Evolutionary conservation across 306 rosid species (phyloP).

Genomic region (Citrullus mucosospermus): DNA sequence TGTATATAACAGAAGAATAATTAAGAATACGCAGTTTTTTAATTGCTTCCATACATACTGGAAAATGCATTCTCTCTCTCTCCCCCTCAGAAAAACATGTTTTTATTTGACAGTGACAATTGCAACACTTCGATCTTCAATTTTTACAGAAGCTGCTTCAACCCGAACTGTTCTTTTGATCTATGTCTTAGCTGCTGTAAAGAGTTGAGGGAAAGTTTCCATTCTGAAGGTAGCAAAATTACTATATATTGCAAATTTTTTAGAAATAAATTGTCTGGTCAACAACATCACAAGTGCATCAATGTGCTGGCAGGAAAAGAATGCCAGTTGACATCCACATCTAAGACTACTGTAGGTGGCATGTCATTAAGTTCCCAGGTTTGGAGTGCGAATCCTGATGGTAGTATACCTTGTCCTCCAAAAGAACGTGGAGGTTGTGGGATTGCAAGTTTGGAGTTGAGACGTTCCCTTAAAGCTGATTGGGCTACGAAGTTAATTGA

Average conservation of each 20-base stretch:
- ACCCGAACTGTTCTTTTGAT: slow-evolving; percentile 36
- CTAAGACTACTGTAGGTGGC: slow-evolving; percentile 5
- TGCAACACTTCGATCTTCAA: slow-evolving; percentile 44
- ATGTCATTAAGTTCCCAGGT: background rate
- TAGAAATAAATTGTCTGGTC: slow-evolving; percentile 13
- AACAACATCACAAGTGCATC: background rate
- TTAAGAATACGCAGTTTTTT: background rate
- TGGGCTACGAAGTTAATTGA: slow-evolving; percentile 18
- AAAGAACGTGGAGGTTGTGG: slow-evolving; percentile 41
- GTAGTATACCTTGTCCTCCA: slow-evolving; percentile 42
- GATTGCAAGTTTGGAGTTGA: slow-evolving; percentile 12
- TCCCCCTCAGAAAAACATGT: background rate
- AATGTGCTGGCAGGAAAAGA: slow-evolving; percentile 10
- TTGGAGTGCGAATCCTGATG: slow-evolving; percentile 27
- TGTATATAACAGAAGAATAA: background rate
- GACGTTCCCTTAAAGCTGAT: slow-evolving; percentile 21
- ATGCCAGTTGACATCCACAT: background rate
- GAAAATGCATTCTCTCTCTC: background rate
- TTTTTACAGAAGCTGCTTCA: slow-evolving; percentile 42
- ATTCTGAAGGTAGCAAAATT: slow-evolving; percentile 16
- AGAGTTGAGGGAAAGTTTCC: slow-evolving; percentile 27
- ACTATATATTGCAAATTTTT: slow-evolving; percentile 9
- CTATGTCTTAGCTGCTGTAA: slow-evolving; percentile 46
- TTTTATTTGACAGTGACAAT: slow-evolving; percentile 27
- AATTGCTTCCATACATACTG: background rate